Evolutionary conservation across 2,329 filamentous ascomycete species (phyloP), one percentile per base, ranked within the genome.

Genomic region (Neonectria punicea): DNA sequence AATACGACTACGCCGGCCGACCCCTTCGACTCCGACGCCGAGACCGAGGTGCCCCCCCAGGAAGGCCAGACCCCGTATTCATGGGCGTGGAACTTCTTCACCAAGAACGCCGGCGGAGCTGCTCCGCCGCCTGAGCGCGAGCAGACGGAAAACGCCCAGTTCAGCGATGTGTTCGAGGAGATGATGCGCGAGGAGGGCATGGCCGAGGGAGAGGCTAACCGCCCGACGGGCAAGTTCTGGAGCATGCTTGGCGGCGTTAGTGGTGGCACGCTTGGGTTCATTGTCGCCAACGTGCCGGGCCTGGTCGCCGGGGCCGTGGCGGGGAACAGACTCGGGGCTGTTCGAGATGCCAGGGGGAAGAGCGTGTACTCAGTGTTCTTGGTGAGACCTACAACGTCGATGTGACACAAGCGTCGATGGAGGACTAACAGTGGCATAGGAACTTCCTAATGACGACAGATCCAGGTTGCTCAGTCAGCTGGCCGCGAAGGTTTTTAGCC

Each of bases 321-420:
- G 0, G 96, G 96, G 11, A 98, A 98, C 80, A 83, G 94, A 56
- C 81, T 98, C n/a, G 96, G 96, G 1, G 93, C 93, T 7, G 88
- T 99, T 20, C 86, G 96, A 61, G 96, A 99, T 81, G 89, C 92
- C 34, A 94, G 90, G 80, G 94, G 94, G 22, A 98, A 98, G 89
- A 97, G 93, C 76, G 96, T 99, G 6, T 98, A 97, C 80, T 85
- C 90, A 30, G 96, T 98, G 16, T 98, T 95, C 78, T 89, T 87
- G 81, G 84, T 84, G 73, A 80, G 79, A 75, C 32, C 43, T 36
- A 7, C 43, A 6, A 18, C 13, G 18, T 11, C n/a, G 16, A n/a
- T 2, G 5, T 30, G 25, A 51, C 53, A 6, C 3, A 7, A 13
- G 32, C n/a, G 14, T 4, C 4, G 13, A 46, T 2, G 5, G 14